phyloP scores from a whole-genome alignment of 305 asterid species.

The Fraxinus baroniana region DNA sequence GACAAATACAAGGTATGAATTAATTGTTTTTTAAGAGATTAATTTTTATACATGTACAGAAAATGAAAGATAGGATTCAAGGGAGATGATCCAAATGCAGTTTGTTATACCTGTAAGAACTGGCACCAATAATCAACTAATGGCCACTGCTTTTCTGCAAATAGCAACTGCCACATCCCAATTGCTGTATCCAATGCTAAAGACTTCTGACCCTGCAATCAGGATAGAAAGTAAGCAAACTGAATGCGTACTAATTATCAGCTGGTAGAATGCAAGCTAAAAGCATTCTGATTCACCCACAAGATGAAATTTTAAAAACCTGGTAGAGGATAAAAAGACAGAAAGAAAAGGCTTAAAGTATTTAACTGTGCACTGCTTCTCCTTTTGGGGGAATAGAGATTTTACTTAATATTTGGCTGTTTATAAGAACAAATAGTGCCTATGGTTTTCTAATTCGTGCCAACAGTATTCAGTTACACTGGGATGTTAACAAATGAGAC shows the following conservation, averaged over 20 bases:
- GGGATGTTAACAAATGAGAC: background rate
- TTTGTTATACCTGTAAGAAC: slow-evolving; percentile 75
- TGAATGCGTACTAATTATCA: slow-evolving; percentile 9
- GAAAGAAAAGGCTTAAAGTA: background rate
- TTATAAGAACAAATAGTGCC: background rate
- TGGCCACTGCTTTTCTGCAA: slow-evolving; percentile 93
- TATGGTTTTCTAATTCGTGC: background rate
- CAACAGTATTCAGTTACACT: background rate
- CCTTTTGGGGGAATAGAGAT: background rate
- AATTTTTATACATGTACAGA: background rate
- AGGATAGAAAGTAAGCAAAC: slow-evolving; percentile 17
- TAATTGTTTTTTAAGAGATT: background rate
- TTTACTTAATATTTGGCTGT: background rate
- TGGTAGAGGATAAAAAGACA: background rate
- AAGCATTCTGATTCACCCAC: background rate
- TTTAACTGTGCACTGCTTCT: background rate
- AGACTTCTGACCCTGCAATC: slow-evolving; percentile 92
- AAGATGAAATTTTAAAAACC: background rate
- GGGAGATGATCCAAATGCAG: slow-evolving; percentile 1
- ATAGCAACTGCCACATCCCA: slow-evolving; percentile 98
- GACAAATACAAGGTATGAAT: background rate
- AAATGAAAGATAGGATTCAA: background rate
- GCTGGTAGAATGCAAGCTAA: slow-evolving; percentile 8
- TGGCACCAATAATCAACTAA: slow-evolving; percentile 97
- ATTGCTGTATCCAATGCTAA: slow-evolving; percentile 98